A percentile compares a stretch with the other conserved stretches of the same genome.
phyloP scores from a whole-genome alignment of 202 grass and related monocot species.

The Hordeum pubiflorum region DNA sequence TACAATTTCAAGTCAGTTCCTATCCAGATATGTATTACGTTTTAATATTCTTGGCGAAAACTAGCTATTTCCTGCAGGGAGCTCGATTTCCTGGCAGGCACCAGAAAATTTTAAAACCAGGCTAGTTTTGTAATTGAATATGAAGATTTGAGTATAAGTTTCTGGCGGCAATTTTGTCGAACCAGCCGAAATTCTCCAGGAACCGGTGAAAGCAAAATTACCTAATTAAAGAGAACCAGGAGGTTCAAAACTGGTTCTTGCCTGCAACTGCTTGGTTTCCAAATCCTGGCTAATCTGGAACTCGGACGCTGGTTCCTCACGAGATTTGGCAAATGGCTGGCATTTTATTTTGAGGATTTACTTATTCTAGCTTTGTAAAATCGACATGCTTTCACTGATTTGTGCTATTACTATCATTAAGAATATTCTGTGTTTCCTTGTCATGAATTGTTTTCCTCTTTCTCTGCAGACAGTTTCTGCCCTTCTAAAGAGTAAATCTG shows the following conservation, averaged over 20 bases:
- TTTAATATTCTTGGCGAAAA: neutral
- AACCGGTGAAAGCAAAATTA: neutral
- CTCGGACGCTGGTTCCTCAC: neutral
- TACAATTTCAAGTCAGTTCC: neutral
- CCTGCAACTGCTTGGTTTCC: neutral
- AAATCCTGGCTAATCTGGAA: neutral
- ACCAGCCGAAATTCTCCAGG: neutral
- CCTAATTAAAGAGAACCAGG: neutral
- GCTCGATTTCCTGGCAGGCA: neutral
- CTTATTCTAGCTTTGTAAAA: neutral
- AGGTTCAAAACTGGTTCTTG: neutral
- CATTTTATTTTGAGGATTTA: conserved; percentile 3
- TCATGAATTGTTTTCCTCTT: conserved; percentile 8
- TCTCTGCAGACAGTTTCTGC: conserved; percentile 72
- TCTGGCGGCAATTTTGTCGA: neutral
- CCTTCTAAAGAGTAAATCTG: conserved; percentile 86
- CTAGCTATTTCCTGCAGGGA: neutral
- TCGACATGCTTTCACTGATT: neutral
- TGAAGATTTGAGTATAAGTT: neutral
- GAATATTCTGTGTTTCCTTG: neutral
- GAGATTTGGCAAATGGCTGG: neutral
- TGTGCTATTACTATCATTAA: neutral
- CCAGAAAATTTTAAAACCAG: neutral
- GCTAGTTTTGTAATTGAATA: neutral
- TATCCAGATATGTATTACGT: neutral